phyloP scores from a whole-genome alignment of 148 eudicot genomes.

The Suaeda aralocaspica region DNA sequence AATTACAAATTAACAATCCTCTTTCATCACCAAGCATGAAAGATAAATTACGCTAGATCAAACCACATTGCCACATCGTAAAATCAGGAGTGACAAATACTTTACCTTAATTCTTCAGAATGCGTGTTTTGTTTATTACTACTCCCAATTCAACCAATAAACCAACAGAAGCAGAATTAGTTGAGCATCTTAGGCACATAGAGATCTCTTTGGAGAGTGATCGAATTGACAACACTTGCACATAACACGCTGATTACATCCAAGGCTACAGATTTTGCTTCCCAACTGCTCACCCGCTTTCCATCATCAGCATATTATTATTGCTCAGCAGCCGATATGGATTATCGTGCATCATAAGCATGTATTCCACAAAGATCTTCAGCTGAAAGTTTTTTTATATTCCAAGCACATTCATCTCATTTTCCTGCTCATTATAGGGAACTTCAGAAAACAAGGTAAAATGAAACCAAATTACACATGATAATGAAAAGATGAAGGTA shows the following conservation, averaged over 20 bases:
- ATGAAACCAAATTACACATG: neutral
- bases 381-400: too few relatives aligned
- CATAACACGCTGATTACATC: neutral
- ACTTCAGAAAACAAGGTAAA: neutral
- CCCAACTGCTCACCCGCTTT: neutral
- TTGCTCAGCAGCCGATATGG: neutral
- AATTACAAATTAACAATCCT: neutral
- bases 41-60: neutral
- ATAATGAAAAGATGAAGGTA: neutral
- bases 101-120: neutral
- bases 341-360: slow-evolving; percentile 4
- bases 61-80: neutral
- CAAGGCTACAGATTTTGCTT: neutral
- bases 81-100: neutral
- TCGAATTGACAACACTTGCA: neutral
- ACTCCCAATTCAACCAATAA: neutral
- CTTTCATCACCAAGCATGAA: neutral
- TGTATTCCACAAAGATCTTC: neutral
- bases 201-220: neutral
- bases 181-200: neutral
- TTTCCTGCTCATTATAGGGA: neutral
- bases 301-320: neutral
- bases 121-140: neutral
- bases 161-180: neutral
- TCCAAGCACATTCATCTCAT: neutral